These are phyloP conservation scores for Nannochloropsis oceanica DNA, from an alignment of 108 stramenopile genomes.

Conservation along the genomic window DNA sequence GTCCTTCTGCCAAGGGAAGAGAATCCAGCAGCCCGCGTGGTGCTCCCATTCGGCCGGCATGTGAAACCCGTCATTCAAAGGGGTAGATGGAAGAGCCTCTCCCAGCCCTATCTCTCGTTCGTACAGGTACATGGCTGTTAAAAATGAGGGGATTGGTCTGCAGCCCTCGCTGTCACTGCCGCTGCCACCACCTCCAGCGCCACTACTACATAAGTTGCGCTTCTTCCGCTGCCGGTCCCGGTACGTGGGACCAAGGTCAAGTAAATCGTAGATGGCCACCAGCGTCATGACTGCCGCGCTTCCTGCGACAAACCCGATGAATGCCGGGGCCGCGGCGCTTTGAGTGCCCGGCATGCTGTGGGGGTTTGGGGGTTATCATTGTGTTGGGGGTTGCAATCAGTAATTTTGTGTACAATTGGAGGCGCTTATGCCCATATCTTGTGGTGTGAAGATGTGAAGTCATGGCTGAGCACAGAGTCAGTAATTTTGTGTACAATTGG, in stretches of 20 bases:
- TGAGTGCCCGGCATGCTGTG: neutral
- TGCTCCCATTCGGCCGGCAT: slow-evolving; percentile 13
- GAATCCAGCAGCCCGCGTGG: slow-evolving; percentile 5
- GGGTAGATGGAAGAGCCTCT: neutral
- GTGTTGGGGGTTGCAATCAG: too few species aligned
- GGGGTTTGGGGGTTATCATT: too few species aligned
- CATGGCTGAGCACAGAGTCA: too few species aligned
- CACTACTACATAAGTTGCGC: neutral
- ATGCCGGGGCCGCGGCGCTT: neutral
- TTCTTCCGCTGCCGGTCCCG: neutral
- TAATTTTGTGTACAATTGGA: too few species aligned
- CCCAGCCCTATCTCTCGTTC: neutral
- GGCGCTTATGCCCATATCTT: too few species aligned
- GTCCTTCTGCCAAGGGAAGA: slow-evolving; percentile 2
- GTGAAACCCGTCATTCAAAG: neutral
- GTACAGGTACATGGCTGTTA: neutral
- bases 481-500: too few species aligned
- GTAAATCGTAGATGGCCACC: neutral
- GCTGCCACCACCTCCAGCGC: too few species aligned
- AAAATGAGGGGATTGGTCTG: neutral
- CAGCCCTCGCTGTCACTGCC: neutral
- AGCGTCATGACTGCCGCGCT: neutral
- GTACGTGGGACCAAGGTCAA: neutral
- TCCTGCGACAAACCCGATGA: neutral
- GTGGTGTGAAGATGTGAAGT: too few species aligned